Conservation (phyloP, 176 grass and related monocot genomes). For the Neostapfia colusana region DNA sequence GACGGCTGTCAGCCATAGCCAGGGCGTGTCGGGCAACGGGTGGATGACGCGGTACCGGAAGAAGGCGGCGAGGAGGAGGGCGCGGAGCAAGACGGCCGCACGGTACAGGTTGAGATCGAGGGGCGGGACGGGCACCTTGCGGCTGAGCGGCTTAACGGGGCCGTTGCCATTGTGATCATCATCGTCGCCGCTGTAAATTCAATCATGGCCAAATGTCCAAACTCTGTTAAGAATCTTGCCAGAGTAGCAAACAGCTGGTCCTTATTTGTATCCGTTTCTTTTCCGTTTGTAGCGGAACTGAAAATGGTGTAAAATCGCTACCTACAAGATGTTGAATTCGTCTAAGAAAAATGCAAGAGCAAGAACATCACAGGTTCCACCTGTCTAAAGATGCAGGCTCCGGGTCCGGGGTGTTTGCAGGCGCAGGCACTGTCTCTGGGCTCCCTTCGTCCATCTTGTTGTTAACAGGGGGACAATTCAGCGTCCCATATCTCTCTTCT, state of each 20-base stretch:
- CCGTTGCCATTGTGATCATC: neutral
- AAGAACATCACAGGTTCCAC: neutral
- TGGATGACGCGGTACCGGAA: slow-evolving; percentile 48
- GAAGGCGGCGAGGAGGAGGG: slow-evolving; percentile 48
- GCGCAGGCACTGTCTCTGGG: slow-evolving; percentile 17
- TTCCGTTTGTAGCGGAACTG: neutral
- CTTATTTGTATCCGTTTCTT: neutral
- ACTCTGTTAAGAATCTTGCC: neutral
- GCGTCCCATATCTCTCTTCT: neutral
- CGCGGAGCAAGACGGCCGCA: slow-evolving; percentile 35
- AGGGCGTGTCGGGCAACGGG: slow-evolving; percentile 30
- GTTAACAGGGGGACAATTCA: neutral
- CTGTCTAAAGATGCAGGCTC: slow-evolving; percentile 31
- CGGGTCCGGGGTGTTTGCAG: neutral
- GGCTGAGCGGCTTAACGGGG: slow-evolving; percentile 31
- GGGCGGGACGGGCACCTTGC: slow-evolving; percentile 29
- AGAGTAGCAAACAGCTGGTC: too few relatives aligned
- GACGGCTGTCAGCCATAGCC: slow-evolving; percentile 51
- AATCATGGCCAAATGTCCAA: neutral
- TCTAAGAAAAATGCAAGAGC: neutral
- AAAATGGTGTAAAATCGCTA: neutral
- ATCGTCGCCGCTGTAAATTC: slow-evolving; percentile 24
- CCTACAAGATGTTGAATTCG: neutral
- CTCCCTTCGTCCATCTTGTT: slow-evolving; percentile 32
- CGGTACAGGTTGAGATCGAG: slow-evolving; percentile 49